These are phyloP conservation scores for Chenopodium album DNA, from an alignment of 148 eudicot species.

Conservation along the genomic window DNA sequence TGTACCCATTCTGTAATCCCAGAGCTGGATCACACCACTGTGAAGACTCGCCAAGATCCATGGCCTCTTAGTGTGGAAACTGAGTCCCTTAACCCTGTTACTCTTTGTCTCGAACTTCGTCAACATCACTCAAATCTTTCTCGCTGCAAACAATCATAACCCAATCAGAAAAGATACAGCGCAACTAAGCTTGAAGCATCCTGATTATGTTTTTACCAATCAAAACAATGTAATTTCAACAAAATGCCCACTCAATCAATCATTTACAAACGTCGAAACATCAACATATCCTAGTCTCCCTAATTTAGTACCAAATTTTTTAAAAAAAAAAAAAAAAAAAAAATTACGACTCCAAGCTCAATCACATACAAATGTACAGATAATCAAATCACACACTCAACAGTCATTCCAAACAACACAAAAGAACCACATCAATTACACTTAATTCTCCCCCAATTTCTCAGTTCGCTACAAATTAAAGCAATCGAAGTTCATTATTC, in stretches of 20 bases:
- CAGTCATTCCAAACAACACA: neutral
- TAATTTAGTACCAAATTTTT: neutral
- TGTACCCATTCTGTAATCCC: slow-evolving; percentile 97
- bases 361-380: too few species aligned
- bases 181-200: neutral
- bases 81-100: slow-evolving; percentile 90
- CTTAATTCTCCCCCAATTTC: neutral
- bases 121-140: slow-evolving; percentile 50
- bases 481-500: slow-evolving; percentile 10
- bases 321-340: too few species aligned
- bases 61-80: slow-evolving; percentile 85
- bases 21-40: slow-evolving; percentile 92
- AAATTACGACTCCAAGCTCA: slow-evolving; percentile 5
- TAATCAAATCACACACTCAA: too few species aligned
- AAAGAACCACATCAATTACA: neutral
- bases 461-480: slow-evolving; percentile 8
- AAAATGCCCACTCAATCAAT: neutral
- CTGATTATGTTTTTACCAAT: neutral
- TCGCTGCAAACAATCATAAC: slow-evolving; percentile 23
- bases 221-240: neutral
- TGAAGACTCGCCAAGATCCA: slow-evolving; percentile 97
- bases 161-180: slow-evolving; percentile 4
- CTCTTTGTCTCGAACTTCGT: slow-evolving; percentile 96
- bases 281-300: neutral
- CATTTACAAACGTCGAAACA: slow-evolving; percentile 1